Base-by-base conservation (phyloP, 2,329 filamentous ascomycete genomes). In the Epichloe gansuensis region DNA sequence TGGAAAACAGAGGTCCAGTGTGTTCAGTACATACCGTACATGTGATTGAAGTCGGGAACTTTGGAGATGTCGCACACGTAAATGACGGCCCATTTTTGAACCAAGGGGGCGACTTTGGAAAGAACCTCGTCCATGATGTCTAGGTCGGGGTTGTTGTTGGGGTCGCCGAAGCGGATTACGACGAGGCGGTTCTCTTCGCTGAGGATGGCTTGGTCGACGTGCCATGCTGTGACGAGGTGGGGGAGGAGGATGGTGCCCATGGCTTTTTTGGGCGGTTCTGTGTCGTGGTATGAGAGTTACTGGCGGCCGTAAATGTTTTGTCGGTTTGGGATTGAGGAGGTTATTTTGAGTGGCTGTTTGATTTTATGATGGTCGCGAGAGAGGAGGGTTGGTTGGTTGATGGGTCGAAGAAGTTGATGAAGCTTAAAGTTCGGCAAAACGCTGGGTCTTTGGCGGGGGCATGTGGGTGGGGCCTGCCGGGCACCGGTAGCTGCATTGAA, bases 61-160 rank as follows among this genome's bases (percentile, higher is more conserved):
- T 89, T 78, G 64, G 95, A 87, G 62, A 94, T 84, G 67, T 97
- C 90, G 76, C 90, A 96, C 50, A 94, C 79, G 71, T 97, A 97
- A 67, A 97, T 85, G 67, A 86, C 86, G 53, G 87, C 86, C 65
- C 93, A 95, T 73, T 90, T 95, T 73, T 95, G 94, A 57, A 98
- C 89, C 44, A 82, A 81, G 66, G 97, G 89, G 53, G 91, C 89
- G 63, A 98, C 94, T 61, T 80, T 89, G 76, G 91, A 95, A 50
- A 98, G 85, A 6, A 97, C 85, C 68, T 97, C 91, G 69, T 97
- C 93, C 77, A 80, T 81, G 64, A 76, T 80, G 69, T 94, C 88
- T 7, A 60, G 80, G 62, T 95, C 87, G 65, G 80, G 81, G 68
- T 95, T 89, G 60, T 89, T 55, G 54, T 44, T 55, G 7, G 54